phyloP scores from a whole-genome alignment of 1,139 yeast species.

The Hemisphaericaspora lyxosophila region DNA sequence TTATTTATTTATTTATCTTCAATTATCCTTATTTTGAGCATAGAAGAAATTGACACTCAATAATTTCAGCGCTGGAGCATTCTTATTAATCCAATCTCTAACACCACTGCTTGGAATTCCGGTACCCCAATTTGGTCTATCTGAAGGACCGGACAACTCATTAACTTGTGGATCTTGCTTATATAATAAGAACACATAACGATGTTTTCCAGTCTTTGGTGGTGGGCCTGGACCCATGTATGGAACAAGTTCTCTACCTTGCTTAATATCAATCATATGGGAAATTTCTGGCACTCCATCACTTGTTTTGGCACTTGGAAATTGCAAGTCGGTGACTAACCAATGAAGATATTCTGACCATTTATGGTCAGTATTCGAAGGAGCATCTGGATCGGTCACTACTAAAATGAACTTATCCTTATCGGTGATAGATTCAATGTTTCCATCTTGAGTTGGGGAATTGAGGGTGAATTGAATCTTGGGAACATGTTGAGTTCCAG shows the following conservation, averaged over 20 bases:
- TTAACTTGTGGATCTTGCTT: constrained; percentile 54
- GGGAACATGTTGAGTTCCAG: constrained; percentile 67
- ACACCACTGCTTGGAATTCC: constrained; percentile 75
- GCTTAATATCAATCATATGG: constrained; percentile 37
- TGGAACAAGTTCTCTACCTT: constrained; percentile 36
- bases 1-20: too few relatives aligned
- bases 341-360: constrained; percentile 90
- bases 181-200: constrained; percentile 74
- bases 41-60: constrained; percentile 78
- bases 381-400: constrained; percentile 93
- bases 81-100: constrained; percentile 64
- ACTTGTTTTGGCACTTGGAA: constrained; percentile 29
- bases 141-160: constrained; percentile 44
- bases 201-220: constrained; percentile 74
- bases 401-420: constrained; percentile 70
- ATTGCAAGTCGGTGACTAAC: constrained; percentile 62
- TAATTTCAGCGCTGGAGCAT: constrained; percentile 59
- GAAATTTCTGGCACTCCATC: constrained; percentile 28
- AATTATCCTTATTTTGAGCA: constrained; percentile 61
- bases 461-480: constrained; percentile 65
- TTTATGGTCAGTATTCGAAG: constrained; percentile 73
- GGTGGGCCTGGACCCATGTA: constrained; percentile 89
- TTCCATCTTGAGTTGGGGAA: constrained; percentile 38
- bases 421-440: constrained; percentile 36
- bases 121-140: constrained; percentile 85